phyloP scores from a whole-genome alignment of 768 basidiomycete genomes.

The Macrolepiota albuminosa region DNA sequence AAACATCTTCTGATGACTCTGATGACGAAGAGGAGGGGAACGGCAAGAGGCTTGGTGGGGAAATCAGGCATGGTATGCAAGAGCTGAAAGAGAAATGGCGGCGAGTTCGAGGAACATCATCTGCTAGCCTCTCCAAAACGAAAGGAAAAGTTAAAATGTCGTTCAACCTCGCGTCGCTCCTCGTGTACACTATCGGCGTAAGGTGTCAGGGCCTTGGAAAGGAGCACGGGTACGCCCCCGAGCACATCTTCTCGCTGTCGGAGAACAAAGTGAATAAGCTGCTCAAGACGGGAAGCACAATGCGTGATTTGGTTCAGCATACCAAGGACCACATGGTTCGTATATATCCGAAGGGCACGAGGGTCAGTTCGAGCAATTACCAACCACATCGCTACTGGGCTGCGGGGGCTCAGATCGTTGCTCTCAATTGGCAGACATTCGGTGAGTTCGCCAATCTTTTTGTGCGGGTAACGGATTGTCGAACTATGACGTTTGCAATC shows the following conservation, averaged over 20 bases:
- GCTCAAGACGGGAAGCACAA: slow-evolving; percentile 48
- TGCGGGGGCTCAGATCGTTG: slow-evolving; percentile 28
- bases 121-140: slow-evolving; percentile 15
- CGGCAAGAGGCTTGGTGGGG: slow-evolving; percentile 3
- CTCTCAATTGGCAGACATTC: slow-evolving; percentile 96
- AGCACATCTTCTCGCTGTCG: slow-evolving; percentile 91
- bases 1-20: slow-evolving; percentile 17
- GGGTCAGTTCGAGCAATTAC: slow-evolving; percentile 84
- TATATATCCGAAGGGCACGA: slow-evolving; percentile 80
- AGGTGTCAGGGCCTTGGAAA: slow-evolving; percentile 90
- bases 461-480: not conserved
- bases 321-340: slow-evolving; percentile 77
- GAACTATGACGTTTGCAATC: not conserved
- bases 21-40: slow-evolving; percentile 17
- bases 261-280: slow-evolving; percentile 78
- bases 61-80: slow-evolving; percentile 15
- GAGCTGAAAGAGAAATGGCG: slow-evolving; percentile 23
- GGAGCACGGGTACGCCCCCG: slow-evolving; percentile 77
- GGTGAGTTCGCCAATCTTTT: slow-evolving; percentile 38
- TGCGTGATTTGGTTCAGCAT: slow-evolving; percentile 80
- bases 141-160: slow-evolving; percentile 68
- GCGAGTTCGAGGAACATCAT: slow-evolving; percentile 17
- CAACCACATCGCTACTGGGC: slow-evolving; percentile 87
- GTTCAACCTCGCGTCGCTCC: slow-evolving; percentile 58
- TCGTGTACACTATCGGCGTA: slow-evolving; percentile 94